Percentiles rank a stretch among this genome's conserved stretches.
Evolutionary conservation across 2,329 filamentous ascomycete genomes (phyloP).

Genomic region (Fusarium pilosicola): DNA sequence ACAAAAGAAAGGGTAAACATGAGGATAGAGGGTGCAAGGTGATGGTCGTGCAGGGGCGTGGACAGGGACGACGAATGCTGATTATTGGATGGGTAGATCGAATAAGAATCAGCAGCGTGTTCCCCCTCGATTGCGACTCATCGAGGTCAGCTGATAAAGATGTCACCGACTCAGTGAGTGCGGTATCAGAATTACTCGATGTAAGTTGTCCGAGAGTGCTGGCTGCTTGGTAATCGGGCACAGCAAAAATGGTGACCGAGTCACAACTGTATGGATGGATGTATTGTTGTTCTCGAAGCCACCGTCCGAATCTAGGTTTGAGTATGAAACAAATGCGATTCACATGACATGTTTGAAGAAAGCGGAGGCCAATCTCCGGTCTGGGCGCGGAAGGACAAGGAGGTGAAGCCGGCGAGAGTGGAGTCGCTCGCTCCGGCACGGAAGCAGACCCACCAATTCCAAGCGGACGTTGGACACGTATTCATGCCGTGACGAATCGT

Average conservation of each 20-base stretch:
- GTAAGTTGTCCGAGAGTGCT: neutral
- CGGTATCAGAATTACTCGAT: neutral
- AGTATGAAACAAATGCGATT: neutral
- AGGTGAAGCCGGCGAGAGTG: slow-evolving; percentile 31
- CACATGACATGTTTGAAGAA: neutral
- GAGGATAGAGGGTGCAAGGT: slow-evolving; percentile 30
- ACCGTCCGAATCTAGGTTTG: neutral
- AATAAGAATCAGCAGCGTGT: slow-evolving; percentile 35
- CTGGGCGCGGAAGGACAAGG: slow-evolving; percentile 11
- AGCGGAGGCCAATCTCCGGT: slow-evolving; percentile 22
- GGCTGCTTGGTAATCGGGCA: slow-evolving; percentile 8
- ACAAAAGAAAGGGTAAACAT: slow-evolving; percentile 5
- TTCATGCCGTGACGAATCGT: slow-evolving; percentile 24
- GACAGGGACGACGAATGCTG: slow-evolving; percentile 1
- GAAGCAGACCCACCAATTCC: neutral
- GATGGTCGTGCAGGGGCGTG: slow-evolving; percentile 17
- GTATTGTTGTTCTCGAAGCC: neutral
- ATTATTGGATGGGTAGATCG: slow-evolving; percentile 32
- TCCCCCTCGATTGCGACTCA: slow-evolving; percentile 16
- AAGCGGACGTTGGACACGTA: slow-evolving; percentile 28
- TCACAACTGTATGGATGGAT: neutral
- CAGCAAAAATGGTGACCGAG: neutral
- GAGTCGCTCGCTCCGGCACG: slow-evolving; percentile 18
- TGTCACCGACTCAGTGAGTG: neutral
- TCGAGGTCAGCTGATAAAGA: slow-evolving; percentile 16